Conservation (phyloP, 352 stramenopile species). For the Pythium utonaiense region DNA sequence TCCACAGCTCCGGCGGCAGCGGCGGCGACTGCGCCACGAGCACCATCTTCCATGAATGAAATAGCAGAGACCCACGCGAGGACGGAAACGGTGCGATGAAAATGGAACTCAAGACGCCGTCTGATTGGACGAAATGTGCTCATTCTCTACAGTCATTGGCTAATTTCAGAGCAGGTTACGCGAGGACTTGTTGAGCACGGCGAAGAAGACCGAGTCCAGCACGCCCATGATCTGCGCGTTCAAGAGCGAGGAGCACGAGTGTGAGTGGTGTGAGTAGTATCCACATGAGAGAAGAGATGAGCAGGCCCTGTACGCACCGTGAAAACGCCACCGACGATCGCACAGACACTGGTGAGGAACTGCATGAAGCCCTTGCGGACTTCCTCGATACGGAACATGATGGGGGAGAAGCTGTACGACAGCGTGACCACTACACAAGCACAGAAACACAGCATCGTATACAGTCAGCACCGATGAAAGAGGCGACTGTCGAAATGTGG, state of each 20-base stretch:
- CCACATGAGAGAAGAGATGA: neutral
- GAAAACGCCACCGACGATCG: conserved; percentile 91
- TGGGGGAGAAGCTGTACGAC: conserved; percentile 95
- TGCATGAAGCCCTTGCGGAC: conserved; percentile 84
- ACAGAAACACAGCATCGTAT: conserved; percentile 10
- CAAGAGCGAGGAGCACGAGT: neutral
- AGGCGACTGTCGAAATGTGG: neutral
- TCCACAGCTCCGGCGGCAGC: conserved; percentile 55
- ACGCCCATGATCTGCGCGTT: conserved; percentile 31
- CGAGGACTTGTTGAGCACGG: conserved; percentile 26
- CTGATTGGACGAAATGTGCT: conserved; percentile 26
- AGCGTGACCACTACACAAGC: conserved; percentile 92
- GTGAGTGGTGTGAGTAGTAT: neutral
- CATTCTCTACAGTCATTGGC: conserved; percentile 10
- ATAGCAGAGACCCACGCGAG: neutral
- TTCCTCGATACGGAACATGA: conserved; percentile 96
- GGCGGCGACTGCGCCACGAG: conserved; percentile 12
- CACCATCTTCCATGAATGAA: neutral
- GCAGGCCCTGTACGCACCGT: conserved; percentile 42
- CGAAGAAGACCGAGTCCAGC: conserved; percentile 29
- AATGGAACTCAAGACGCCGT: conserved; percentile 6
- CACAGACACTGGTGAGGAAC: conserved; percentile 92
- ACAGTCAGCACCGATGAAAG: neutral
- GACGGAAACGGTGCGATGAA: conserved; percentile 6
- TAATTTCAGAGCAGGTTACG: conserved; percentile 21